Evolutionary conservation across 257 asterid genomes (phyloP).

Genomic region (Paraleonurus japonicus): DNA sequence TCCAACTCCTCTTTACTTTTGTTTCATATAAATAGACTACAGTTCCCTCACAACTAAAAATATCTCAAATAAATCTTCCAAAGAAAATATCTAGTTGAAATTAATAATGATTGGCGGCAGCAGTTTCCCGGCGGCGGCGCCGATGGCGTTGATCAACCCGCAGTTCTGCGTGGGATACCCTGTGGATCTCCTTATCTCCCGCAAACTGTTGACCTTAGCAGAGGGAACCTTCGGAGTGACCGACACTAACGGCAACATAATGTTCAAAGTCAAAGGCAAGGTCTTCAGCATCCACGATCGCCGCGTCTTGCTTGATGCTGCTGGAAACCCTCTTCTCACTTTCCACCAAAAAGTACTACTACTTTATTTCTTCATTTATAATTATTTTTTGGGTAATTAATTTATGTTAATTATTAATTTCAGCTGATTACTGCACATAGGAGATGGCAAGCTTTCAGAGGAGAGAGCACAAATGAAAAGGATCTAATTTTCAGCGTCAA

Average conservation of each 20-base stretch:
- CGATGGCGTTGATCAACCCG: slow-evolving; percentile 54
- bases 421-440: slow-evolving; percentile 68
- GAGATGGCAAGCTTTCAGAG: slow-evolving; percentile 65
- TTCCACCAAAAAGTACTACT: slow-evolving; percentile 81
- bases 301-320: slow-evolving; percentile 69
- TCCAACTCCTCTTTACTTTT: no score
- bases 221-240: slow-evolving; percentile 63
- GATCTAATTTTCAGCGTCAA: slow-evolving; percentile 53
- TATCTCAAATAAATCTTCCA: background rate
- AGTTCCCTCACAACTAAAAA: background rate
- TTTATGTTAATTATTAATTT: background rate
- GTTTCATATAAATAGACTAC: background rate
- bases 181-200: slow-evolving; percentile 52
- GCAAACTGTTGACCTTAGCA: slow-evolving; percentile 57
- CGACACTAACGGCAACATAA: slow-evolving; percentile 57
- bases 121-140: slow-evolving; percentile 28
- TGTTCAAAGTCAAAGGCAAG: slow-evolving; percentile 66
- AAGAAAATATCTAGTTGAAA: background rate
- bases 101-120: slow-evolving; percentile 32
- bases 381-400: background rate
- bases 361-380: no score
- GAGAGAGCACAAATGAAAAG: slow-evolving; percentile 48
- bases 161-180: slow-evolving; percentile 71
- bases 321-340: slow-evolving; percentile 61
- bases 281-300: slow-evolving; percentile 65